Base-by-base conservation (phyloP, 176 grass and related monocot species). In the Tuctoria greenei region DNA sequence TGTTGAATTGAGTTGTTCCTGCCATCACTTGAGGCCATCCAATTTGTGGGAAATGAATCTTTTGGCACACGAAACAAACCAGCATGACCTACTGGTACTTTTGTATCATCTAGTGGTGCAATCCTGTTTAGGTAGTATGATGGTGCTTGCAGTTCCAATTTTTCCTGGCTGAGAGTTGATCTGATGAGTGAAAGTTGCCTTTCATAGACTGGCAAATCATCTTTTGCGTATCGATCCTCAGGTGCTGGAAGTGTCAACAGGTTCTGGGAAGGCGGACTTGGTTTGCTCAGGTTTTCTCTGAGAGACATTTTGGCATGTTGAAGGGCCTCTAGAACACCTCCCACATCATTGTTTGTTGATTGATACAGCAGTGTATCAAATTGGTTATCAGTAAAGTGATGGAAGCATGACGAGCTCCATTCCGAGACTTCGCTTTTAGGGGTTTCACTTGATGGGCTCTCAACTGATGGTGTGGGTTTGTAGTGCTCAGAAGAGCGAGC, bases 41-140 rank as follows among this genome's bases (percentile, higher is more conserved):
- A 69, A 51, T 71, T 42, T 20, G 54, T 69, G 8, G 79, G 68
- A 86, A 86, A 84, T 5, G 77, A 64, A 71, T 95, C 89, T 57
- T 66, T 92, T 42, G 95, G 89, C 87, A 99, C 84, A 62, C 95
- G 93, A 67, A 99, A 99, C 81, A 99, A 62, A 72, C 87, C 78
- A 75, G 92, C 67, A 86, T 82, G 71, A 54, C 80, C 78, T 50
- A 77, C 56, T 27, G 89, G 92, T 82, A 88, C 47, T 61, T 87
- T 99, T 28, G 75, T 37, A 63, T 78, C 34, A 57, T 80, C 71
- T 39, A 10, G 28, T 24, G 70, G 57, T 42, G 52, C 20, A 28
- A 79, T 72, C 43, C 78, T 66, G 23, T 52, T 83, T 62, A 43
- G 45, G 56, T 71, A 77, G 59, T 68, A 35, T 37, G 7, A 42